Evolutionary conservation across 768 basidiomycete genomes (phyloP).

Genomic region (Clitopilus passeckerianus): DNA sequence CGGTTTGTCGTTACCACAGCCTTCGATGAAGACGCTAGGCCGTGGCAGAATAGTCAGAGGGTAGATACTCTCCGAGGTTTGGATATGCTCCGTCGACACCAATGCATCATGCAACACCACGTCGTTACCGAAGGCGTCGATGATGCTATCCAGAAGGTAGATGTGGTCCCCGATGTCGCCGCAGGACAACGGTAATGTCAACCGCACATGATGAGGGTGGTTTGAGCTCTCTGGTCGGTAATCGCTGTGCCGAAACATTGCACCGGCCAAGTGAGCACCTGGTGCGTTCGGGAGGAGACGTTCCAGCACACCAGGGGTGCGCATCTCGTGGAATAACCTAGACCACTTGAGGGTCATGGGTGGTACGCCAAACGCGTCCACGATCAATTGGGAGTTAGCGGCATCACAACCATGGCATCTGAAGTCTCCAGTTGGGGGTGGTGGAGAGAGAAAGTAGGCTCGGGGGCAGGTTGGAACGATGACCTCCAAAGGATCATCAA

Average conservation of each 20-base stretch:
- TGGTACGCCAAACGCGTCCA: conserved; percentile 65
- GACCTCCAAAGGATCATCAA: conserved; percentile 45
- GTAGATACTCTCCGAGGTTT: conserved; percentile 37
- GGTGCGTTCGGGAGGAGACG: conserved; percentile 40
- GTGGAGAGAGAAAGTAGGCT: conserved; percentile 52
- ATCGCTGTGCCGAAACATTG: conserved; percentile 2
- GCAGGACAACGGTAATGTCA: conserved; percentile 61
- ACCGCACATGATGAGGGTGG: conserved; percentile 49
- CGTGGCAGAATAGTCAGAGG: conserved; percentile 64
- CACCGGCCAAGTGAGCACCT: no score
- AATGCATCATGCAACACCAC: conserved; percentile 35
- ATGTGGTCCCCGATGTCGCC: conserved; percentile 57
- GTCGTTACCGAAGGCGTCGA: conserved; percentile 73
- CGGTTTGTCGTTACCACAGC: conserved; percentile 62
- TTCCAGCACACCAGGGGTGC: conserved; percentile 69
- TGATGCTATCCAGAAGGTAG: conserved; percentile 71
- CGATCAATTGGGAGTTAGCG: conserved; percentile 43
- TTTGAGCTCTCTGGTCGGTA: not conserved
- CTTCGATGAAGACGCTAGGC: conserved; percentile 62
- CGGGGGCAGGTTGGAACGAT: conserved; percentile 78
- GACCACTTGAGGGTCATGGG: conserved; percentile 73
- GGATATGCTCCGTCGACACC: conserved; percentile 8
- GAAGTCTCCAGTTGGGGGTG: conserved; percentile 29
- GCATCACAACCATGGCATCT: conserved; percentile 64
- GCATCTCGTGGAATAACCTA: conserved; percentile 53